Evolutionary conservation across 768 basidiomycete species (phyloP).

Genomic region (Thelephora ganbajun): DNA sequence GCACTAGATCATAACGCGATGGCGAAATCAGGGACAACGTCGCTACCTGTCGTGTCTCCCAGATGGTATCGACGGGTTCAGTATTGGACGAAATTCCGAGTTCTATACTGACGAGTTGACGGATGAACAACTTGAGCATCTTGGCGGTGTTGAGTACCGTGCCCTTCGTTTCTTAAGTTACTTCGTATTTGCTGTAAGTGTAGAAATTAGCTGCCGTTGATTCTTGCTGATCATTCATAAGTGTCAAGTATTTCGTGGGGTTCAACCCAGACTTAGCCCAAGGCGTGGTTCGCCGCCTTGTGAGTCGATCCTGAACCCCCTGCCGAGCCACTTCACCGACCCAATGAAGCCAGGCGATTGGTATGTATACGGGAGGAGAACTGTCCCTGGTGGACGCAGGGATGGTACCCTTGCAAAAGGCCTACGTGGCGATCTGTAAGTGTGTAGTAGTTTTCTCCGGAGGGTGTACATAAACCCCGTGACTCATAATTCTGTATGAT

Average conservation of each 20-base stretch:
- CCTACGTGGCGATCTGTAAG: slow-evolving; percentile 49
- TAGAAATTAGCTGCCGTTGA: not conserved
- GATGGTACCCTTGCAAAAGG: slow-evolving; percentile 58
- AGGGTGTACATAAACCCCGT: no score
- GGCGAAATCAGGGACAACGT: slow-evolving; percentile 3
- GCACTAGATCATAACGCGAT: not conserved
- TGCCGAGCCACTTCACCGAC: not conserved
- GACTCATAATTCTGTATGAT: slow-evolving; percentile 31
- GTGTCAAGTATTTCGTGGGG: slow-evolving; percentile 47
- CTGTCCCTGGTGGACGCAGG: slow-evolving; percentile 49
- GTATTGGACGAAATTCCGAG: slow-evolving; percentile 47
- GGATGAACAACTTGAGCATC: slow-evolving; percentile 52
- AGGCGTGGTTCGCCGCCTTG: slow-evolving; percentile 14
- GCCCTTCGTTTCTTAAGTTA: slow-evolving; percentile 41
- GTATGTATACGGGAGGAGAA: slow-evolving; percentile 52
- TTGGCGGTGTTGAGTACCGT: slow-evolving; percentile 67
- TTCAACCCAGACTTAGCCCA: no score
- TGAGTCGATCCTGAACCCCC: not conserved
- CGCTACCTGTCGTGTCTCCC: slow-evolving; percentile 19
- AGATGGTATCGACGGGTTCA: slow-evolving; percentile 22
- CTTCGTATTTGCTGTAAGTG: slow-evolving; percentile 30
- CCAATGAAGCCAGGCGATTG: slow-evolving; percentile 9
- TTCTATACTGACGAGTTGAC: slow-evolving; percentile 40
- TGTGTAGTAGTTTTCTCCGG: not conserved
- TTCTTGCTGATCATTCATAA: slow-evolving; percentile 15